Evolutionary conservation across 2,329 filamentous ascomycete genomes (phyloP).

Genomic region (Monilinia fructigena): DNA sequence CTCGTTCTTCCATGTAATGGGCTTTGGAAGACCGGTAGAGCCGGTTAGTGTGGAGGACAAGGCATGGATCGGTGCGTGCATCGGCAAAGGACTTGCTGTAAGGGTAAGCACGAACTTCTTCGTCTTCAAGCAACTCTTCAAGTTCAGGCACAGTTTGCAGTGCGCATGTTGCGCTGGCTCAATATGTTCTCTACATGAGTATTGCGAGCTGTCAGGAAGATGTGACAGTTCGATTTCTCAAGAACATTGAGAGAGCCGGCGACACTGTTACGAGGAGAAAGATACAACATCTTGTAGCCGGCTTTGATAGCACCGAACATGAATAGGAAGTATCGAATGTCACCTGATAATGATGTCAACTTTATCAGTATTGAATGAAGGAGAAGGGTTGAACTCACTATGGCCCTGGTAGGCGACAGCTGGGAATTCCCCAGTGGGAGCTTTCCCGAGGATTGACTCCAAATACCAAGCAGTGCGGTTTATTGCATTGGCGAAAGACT

Average conservation of each 20-base stretch:
- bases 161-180: conserved; percentile 23
- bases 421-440: conserved; percentile 20
- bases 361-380: not conserved
- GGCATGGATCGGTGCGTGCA: conserved; percentile 43
- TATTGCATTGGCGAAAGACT: conserved; percentile 30
- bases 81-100: conserved; percentile 42
- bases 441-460: conserved; percentile 25
- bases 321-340: conserved; percentile 29
- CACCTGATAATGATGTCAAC: conserved; percentile 25
- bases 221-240: conserved; percentile 38
- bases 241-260: conserved; percentile 41
- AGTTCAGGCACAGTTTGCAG: conserved; percentile 34
- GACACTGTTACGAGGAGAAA: conserved; percentile 42
- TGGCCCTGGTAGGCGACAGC: conserved; percentile 25
- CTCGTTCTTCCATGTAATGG: conserved; percentile 36
- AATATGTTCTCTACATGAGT: conserved; percentile 27
- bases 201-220: conserved; percentile 23
- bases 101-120: conserved; percentile 27
- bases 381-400: conserved; percentile 5
- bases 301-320: conserved; percentile 40
- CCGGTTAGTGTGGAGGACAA: conserved; percentile 47
- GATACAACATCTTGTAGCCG: conserved; percentile 42
- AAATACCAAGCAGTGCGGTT: conserved; percentile 32
- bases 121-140: conserved; percentile 38
- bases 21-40: conserved; percentile 46